Evolutionary conservation across 2,329 filamentous ascomycete genomes (phyloP).

Genomic region (Cryphonectria naterciae): DNA sequence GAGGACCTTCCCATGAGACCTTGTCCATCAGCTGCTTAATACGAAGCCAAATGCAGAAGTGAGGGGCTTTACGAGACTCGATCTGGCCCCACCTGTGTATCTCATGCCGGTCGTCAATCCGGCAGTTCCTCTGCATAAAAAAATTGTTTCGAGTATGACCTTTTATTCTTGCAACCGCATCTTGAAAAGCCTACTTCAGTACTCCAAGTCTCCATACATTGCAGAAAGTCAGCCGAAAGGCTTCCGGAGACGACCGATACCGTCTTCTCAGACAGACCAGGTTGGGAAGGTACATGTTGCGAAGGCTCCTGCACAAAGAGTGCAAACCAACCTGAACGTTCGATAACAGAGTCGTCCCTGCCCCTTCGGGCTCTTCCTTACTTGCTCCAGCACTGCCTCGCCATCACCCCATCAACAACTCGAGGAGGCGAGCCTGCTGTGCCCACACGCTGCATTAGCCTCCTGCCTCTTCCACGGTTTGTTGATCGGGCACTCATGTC

Average conservation of each 20-base stretch:
- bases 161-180: neutral
- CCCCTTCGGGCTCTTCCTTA: neutral
- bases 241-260: too few relatives aligned
- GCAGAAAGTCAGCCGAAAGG: too few relatives aligned
- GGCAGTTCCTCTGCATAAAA: neutral
- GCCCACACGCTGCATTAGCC: neutral
- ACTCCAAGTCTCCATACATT: neutral
- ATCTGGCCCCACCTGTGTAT: neutral
- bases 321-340: neutral
- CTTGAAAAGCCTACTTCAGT: neutral
- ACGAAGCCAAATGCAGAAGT: neutral
- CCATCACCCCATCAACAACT: neutral
- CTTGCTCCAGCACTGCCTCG: neutral
- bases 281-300: too few relatives aligned
- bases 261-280: too few relatives aligned
- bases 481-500: neutral
- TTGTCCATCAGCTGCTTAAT: neutral
- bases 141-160: neutral
- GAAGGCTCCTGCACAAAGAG: neutral
- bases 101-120: neutral
- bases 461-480: neutral
- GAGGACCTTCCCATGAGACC: too few relatives aligned
- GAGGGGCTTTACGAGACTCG: neutral
- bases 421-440: neutral
- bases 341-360: neutral